phyloP scores from a whole-genome alignment of 176 grass and related monocot genomes.

The Neostapfia colusana region DNA sequence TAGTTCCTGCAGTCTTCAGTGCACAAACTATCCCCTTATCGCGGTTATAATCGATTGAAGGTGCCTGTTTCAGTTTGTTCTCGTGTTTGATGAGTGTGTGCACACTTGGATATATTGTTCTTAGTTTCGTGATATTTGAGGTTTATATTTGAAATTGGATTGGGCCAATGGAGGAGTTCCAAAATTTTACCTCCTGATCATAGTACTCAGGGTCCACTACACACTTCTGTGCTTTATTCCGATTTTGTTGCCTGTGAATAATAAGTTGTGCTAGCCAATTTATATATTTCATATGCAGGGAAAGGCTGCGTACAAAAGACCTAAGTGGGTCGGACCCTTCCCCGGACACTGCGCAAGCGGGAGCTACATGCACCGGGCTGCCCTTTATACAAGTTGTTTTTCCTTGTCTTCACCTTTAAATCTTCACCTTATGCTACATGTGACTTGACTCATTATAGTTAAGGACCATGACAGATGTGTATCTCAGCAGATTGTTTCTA shows the following conservation, averaged over 20 bases:
- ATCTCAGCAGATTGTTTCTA: neutral
- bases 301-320: too few species aligned
- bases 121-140: conserved; percentile 1
- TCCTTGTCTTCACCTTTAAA: neutral
- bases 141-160: neutral
- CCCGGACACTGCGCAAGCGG: too few species aligned
- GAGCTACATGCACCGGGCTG: too few species aligned
- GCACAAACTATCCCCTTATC: neutral
- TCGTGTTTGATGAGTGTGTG: neutral
- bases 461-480: neutral
- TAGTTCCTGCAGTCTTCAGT: neutral
- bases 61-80: neutral
- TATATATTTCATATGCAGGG: too few species aligned
- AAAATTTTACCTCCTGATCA: neutral
- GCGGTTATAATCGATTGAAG: neutral
- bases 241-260: neutral
- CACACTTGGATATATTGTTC: neutral
- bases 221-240: neutral
- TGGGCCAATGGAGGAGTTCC: neutral
- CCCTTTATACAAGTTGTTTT: neutral
- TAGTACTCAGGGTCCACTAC: neutral
- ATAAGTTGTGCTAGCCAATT: neutral
- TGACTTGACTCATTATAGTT: conserved; percentile 7
- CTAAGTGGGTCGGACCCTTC: too few species aligned
- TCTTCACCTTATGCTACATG: neutral